Conservation (phyloP, 306 rosid species). For the Malus asiatica region DNA sequence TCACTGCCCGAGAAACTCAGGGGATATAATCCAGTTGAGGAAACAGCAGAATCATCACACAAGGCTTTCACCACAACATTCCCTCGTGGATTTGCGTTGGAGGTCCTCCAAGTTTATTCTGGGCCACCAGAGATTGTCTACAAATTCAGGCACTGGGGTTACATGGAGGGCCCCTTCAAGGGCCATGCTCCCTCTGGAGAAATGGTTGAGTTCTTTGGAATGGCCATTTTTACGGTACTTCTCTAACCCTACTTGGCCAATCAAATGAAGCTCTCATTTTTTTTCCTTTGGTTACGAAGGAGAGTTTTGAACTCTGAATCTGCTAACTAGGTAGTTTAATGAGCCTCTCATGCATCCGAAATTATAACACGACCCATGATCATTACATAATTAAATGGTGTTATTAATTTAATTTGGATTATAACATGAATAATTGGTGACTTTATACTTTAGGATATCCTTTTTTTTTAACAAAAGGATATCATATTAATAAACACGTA, state of each 20-base stretch:
- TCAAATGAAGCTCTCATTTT: too few species aligned
- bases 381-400: too few species aligned
- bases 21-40: conserved; percentile 38
- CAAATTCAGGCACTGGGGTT: conserved; percentile 77
- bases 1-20: conserved; percentile 43
- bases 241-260: conserved; percentile 10
- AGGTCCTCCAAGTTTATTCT: conserved; percentile 39
- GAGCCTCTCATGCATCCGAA: too few species aligned
- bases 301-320: neutral
- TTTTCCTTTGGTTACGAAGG: conserved; percentile 11
- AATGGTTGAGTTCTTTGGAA: conserved; percentile 46
- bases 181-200: conserved; percentile 58
- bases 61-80: conserved; percentile 43
- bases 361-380: too few species aligned
- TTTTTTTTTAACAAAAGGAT: too few species aligned
- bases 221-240: conserved; percentile 41
- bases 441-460: too few species aligned
- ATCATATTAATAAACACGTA: too few species aligned
- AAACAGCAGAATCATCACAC: conserved; percentile 44
- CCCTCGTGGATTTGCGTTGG: conserved; percentile 64
- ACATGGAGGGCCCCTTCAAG: conserved; percentile 68
- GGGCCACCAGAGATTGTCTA: conserved; percentile 53
- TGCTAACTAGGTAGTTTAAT: too few species aligned
- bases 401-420: too few species aligned
- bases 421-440: too few species aligned